Evolutionary conservation across 352 stramenopile genomes (phyloP).

Genomic region (Phytophthora constricta): DNA sequence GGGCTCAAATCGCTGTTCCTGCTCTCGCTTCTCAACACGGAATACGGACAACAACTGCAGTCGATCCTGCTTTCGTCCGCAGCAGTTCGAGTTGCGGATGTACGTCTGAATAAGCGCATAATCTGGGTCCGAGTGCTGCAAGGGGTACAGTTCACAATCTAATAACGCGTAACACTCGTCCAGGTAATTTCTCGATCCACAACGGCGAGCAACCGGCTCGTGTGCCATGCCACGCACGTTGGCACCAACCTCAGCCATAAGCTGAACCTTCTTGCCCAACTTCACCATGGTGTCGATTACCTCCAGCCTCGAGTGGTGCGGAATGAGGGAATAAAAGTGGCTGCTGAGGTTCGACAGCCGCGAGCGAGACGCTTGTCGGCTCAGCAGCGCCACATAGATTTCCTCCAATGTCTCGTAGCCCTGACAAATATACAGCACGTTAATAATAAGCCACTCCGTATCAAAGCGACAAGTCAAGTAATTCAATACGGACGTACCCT

Average conservation of each 20-base stretch:
- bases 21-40: constrained; percentile 58
- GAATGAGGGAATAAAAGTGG: constrained; percentile 75
- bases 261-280: constrained; percentile 61
- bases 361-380: constrained; percentile 43
- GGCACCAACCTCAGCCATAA: constrained; percentile 60
- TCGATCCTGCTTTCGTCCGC: constrained; percentile 57
- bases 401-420: constrained; percentile 70
- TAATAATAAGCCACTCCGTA: constrained; percentile 2
- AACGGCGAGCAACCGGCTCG: constrained; percentile 46
- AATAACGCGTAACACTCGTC: constrained; percentile 67
- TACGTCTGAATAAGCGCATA: constrained; percentile 71
- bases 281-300: constrained; percentile 77
- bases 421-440: constrained; percentile 23
- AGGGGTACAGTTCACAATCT: constrained; percentile 54
- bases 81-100: constrained; percentile 77
- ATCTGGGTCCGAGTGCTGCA: constrained; percentile 51
- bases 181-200: constrained; percentile 60
- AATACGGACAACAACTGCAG: constrained; percentile 68
- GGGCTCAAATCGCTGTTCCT: constrained; percentile 58
- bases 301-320: constrained; percentile 54
- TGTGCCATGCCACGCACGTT: constrained; percentile 50
- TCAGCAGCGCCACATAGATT: constrained; percentile 63
- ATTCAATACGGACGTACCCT: constrained; percentile 36
- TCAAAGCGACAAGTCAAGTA: background rate
- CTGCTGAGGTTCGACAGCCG: constrained; percentile 58